Base-by-base conservation (phyloP, 2,329 filamentous ascomycete species). In the Fusarium anguioides region DNA sequence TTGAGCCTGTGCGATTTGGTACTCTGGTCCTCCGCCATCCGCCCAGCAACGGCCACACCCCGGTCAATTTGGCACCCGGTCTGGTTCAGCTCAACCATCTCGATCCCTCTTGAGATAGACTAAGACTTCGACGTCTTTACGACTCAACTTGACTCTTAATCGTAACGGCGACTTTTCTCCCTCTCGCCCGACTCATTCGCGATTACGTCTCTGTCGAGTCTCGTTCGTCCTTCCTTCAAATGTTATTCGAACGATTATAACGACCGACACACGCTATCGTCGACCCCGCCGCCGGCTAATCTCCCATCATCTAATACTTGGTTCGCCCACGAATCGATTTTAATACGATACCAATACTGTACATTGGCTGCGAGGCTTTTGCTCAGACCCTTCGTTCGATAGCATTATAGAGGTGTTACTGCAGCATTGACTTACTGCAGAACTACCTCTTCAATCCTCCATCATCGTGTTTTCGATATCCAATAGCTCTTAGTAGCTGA, bases 391-490 rank as follows among this genome's bases (percentile, higher is more conserved):
- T n/a, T 68, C 44, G 40, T 50, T 55, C 41, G 46, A 60, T 64
- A 70, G 40, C 49, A 49, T 50, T 52, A 55, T 48, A 61, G 71
- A 69, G 63, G 61, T 63, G 61, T 57, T 67, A 61, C 72, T 76
- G 74, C 72, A 76, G 74, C 75, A 76, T 78, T 76, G 67, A 67
- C 63, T 77, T 75, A 68, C 68, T 75, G 72, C 75, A 67, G 65
- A 60, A 44, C 62, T 53, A 53, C 67, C 64, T 64, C 64, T 58
- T 47, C 36, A 60, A 60, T 56, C 44, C 58, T 62, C 62, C 51
- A 44, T 63, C 52, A 48, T 60, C 57, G 68, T 70, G 60, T 72
- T 56, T 59, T 63, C 68, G 63, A 74, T 64, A 69, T 33, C 68
- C 59, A 67, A 72, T 72, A 74, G 65, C 57, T 53, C 27, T 57